phyloP scores from a whole-genome alignment of 73 alveolate species.

The Breviolum minutum region DNA sequence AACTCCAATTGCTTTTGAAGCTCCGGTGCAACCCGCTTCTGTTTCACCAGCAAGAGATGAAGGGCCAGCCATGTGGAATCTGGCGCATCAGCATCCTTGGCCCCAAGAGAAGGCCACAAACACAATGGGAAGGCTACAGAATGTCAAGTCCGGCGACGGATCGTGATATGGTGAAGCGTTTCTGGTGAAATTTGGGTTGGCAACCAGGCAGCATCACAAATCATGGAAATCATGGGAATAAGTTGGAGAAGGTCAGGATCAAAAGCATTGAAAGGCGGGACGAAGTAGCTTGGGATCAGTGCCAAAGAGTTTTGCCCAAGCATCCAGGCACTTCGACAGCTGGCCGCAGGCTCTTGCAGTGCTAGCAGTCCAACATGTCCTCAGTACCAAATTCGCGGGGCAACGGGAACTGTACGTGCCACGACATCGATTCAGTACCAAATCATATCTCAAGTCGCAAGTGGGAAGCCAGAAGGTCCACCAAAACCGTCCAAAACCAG shows the following conservation, averaged over 20 bases:
- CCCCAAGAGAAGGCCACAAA: neutral
- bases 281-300: neutral
- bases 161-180: neutral
- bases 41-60: conserved; percentile 35
- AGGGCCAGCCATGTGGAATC: conserved; percentile 86
- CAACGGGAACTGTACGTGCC: neutral
- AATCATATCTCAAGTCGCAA: neutral
- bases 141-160: too few species aligned
- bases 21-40: neutral
- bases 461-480: neutral
- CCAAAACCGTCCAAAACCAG: neutral
- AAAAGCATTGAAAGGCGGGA: too few species aligned
- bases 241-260: too few species aligned
- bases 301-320: neutral
- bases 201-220: neutral
- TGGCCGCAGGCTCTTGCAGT: conserved; percentile 25
- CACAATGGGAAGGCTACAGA: neutral
- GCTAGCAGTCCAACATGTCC: conserved; percentile 74
- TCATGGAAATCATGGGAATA: neutral
- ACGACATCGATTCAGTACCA: neutral
- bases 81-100: conserved; percentile 39
- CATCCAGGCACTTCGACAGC: conserved; percentile 13
- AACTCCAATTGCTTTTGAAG: conserved; percentile 22
- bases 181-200: neutral
- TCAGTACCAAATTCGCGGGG: neutral